Percentiles rank a stretch among this genome's conserved stretches.
These are phyloP conservation scores for Peronospora farinosa DNA, from an alignment of 352 stramenopile genomes.

Conservation along the genomic window DNA sequence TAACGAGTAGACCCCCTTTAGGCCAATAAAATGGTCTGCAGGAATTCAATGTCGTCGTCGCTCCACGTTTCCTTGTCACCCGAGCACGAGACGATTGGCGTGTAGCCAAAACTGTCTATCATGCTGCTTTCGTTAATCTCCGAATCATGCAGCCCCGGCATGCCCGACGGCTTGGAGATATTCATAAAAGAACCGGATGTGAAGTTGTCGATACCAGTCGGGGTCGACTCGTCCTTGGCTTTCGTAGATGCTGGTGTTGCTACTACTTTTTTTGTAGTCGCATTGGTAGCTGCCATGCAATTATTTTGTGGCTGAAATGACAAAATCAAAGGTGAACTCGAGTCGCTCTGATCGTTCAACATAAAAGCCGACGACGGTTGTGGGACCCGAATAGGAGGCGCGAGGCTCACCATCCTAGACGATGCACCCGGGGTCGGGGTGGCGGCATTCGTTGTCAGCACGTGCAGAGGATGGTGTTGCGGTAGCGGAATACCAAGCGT, in stretches of 20 bases:
- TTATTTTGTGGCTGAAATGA: conserved; percentile 14
- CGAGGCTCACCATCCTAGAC: conserved; percentile 17
- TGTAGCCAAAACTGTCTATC: conserved; percentile 33
- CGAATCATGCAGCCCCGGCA: conserved; percentile 10
- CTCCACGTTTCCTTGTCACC: conserved; percentile 62
- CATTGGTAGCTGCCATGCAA: not conserved
- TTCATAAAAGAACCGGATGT: conserved; percentile 43
- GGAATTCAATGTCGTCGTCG: conserved; percentile 76
- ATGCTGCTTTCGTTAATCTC: conserved; percentile 28
- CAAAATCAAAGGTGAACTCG: conserved; percentile 12
- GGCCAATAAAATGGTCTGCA: conserved; percentile 63
- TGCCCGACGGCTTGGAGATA: conserved; percentile 22
- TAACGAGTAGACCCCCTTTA: conserved; percentile 30
- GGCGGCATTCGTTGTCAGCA: conserved; percentile 9
- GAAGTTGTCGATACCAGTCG: conserved; percentile 63
- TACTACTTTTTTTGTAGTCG: conserved; percentile 1
- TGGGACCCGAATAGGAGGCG: conserved; percentile 43
- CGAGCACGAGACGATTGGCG: conserved; percentile 41
- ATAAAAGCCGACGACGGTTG: conserved; percentile 8
- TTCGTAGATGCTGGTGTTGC: not conserved
- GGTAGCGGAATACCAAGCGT: conserved; percentile 38
- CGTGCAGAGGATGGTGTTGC: conserved; percentile 34
- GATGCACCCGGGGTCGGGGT: not conserved
- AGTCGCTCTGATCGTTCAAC: conserved; percentile 9
- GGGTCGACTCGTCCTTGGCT: conserved; percentile 27